phyloP scores from a whole-genome alignment of 2,329 filamentous ascomycete genomes.

The Dactylonectria estremocensis region DNA sequence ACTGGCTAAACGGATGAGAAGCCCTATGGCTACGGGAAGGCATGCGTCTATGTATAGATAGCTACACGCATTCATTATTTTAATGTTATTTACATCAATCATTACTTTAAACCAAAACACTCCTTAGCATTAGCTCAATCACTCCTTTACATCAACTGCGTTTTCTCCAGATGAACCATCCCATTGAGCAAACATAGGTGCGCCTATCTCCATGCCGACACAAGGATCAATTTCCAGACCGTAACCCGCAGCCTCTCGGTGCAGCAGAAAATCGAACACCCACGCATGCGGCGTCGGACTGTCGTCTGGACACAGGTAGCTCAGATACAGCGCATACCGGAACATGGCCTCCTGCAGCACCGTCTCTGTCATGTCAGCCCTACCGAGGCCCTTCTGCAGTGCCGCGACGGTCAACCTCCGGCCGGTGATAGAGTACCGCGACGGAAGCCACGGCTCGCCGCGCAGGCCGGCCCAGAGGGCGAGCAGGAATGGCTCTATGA shows the following conservation, averaged over 20 bases:
- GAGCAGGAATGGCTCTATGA: slow-evolving; percentile 52
- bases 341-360: slow-evolving; percentile 50
- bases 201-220: slow-evolving; percentile 2
- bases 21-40: slow-evolving; percentile 11
- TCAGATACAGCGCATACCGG: slow-evolving; percentile 55
- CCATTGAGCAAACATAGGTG: slow-evolving; percentile 13
- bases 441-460: slow-evolving; percentile 44
- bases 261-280: slow-evolving; percentile 47
- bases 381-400: slow-evolving; percentile 42
- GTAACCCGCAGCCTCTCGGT: slow-evolving; percentile 9
- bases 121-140: neutral
- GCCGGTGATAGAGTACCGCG: slow-evolving; percentile 19
- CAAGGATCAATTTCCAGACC: neutral
- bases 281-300: slow-evolving; percentile 50
- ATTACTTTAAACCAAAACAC: slow-evolving; percentile 9
- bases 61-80: slow-evolving; percentile 15
- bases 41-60: slow-evolving; percentile 25
- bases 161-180: neutral
- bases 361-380: slow-evolving; percentile 43
- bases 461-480: slow-evolving; percentile 50
- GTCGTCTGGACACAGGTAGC: slow-evolving; percentile 48
- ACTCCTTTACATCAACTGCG: slow-evolving; percentile 12
- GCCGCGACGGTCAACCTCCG: slow-evolving; percentile 26
- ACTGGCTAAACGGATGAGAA: slow-evolving; percentile 9
- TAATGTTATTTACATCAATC: slow-evolving; percentile 21